Base-by-base conservation (phyloP, 1,139 yeast species). In the Yamadazyma aaseri region DNA sequence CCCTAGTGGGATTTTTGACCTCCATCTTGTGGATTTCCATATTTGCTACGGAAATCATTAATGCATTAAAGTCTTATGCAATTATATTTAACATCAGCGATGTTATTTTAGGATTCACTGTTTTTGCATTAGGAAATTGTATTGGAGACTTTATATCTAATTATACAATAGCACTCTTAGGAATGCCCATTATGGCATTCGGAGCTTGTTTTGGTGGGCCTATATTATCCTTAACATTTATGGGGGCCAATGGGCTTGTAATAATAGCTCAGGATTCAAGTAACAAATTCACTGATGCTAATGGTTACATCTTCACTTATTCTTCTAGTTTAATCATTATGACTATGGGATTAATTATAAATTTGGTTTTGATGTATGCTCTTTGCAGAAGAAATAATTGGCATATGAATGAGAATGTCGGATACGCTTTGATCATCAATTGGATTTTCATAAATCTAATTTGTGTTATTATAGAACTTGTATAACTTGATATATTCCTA, bases 121-220 rank as follows among this genome's bases (percentile, higher is more conserved):
- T 90, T 0, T 89, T 90, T 63, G 97, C 97, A 0, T 65, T 90
- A 45, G 98, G 98, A 6, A 92, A 90, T 54, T 89, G 96, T 0
- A 63, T 87, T 4, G 96, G 97, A 5, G 98, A 92, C 50, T 67
- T 90, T 34, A 79, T 90, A 2, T 84, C 97, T 0, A 89, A 92
- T 50, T 65, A 83, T 32, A 85, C 95, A 0, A 80, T 92, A 33
- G 92, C 96, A 0, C 70, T 66, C 42, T 78, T 86, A 79, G 97
- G 97, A 0, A 82, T 81, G 65, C 90, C 96, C 0, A 73, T 85
- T 41, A 86, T 90, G 92, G 97, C 97, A 0, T 69, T 92, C 26
- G 85, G 95, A 10, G 97, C 97, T 0, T 90, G 97, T 52, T 86
- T 89, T 57, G 97, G 97, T 1, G 94, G 97, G 1, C 97, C 97